Evolutionary conservation across 2,329 filamentous ascomycete genomes (phyloP).

Genomic region (Pseudogymnoascus sp.): DNA sequence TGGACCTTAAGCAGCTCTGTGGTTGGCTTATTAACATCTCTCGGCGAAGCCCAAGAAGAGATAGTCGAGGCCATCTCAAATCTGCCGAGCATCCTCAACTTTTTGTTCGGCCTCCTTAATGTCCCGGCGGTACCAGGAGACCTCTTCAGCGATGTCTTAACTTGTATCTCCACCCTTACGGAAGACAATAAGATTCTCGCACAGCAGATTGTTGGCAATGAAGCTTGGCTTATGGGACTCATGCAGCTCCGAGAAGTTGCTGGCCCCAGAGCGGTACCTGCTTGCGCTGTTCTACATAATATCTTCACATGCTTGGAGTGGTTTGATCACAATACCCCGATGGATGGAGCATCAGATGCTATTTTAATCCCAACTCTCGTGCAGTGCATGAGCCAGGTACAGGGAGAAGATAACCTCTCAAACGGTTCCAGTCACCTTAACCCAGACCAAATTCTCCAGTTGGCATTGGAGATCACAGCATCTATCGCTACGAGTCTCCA

Average conservation of each 20-base stretch:
- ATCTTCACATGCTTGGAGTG: constrained; percentile 47
- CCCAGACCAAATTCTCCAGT: constrained; percentile 26
- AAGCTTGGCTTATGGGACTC: constrained; percentile 43
- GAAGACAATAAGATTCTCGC: constrained; percentile 51
- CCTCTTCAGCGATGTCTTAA: constrained; percentile 38
- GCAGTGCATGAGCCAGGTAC: constrained; percentile 22
- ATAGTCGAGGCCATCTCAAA: constrained; percentile 46
- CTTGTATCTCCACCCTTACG: constrained; percentile 48
- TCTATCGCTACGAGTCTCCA: constrained; percentile 55
- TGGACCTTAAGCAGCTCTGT: constrained; percentile 49
- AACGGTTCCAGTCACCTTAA: constrained; percentile 16
- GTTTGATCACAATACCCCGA: constrained; percentile 43
- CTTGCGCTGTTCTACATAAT: constrained; percentile 56
- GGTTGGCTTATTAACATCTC: constrained; percentile 42
- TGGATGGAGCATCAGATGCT: constrained; percentile 43
- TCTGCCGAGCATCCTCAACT: constrained; percentile 40
- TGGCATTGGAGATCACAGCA: constrained; percentile 54
- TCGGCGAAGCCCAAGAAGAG: constrained; percentile 54
- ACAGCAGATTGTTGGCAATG: constrained; percentile 44
- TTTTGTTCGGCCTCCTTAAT: constrained; percentile 47
- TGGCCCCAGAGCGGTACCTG: constrained; percentile 43
- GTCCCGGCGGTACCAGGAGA: constrained; percentile 32
- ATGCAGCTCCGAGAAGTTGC: constrained; percentile 40
- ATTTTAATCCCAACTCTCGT: constrained; percentile 39
- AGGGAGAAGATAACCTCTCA: constrained; percentile 17